Evolutionary conservation across 2,329 filamentous ascomycete genomes (phyloP), one percentile per base, ranked within the genome.

Genomic region (Ophiocordyceps camponoti-leonardi): DNA sequence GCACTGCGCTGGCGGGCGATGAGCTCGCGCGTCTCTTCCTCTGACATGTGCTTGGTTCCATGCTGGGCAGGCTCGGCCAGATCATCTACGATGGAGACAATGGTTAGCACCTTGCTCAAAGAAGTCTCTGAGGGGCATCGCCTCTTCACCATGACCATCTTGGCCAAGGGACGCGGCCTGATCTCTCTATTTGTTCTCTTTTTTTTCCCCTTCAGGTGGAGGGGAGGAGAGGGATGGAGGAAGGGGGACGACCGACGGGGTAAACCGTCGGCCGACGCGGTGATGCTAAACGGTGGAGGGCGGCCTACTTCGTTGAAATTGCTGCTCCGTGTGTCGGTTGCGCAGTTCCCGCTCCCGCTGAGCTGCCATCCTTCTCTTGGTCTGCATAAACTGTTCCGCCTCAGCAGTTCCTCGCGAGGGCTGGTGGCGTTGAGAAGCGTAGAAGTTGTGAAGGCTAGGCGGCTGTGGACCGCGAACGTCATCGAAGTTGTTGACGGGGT

Each of bases 281-380:
- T 60, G 56, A 57, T 71, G 75, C 76, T 80, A 83, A 77, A 75
- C 74, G 77, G 76, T 73, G 75, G 75, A 77, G 77, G 79, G 76
- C 67, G 79, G 79, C 83, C 79, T 86, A 96, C 92, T 95, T 86
- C 90, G 82, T 75, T 96, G 94, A 71, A 94, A 96, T 79, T 98
- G 92, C 78, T 98, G 92, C 78, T 98, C 92, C 71, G 95, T 93
- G 71, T 98, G 92, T 71, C 96, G 94, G 70, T 96, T 98, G 68
- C 92, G 86, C 67, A 98, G 81, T 73, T 98, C 92, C 68, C 90
- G 85, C 75, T 98, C 92, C 68, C 92, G 86, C 71, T 96, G 92
- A 65, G 92, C 92, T 60, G 92, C 92, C 86, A 96, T 93, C 73
- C 90, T 84, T 72, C 92, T 86, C 77, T 96, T 96, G 59, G 87